Base-by-base conservation (phyloP, 139 green algal species). In the Picochlorum sp. region DNA sequence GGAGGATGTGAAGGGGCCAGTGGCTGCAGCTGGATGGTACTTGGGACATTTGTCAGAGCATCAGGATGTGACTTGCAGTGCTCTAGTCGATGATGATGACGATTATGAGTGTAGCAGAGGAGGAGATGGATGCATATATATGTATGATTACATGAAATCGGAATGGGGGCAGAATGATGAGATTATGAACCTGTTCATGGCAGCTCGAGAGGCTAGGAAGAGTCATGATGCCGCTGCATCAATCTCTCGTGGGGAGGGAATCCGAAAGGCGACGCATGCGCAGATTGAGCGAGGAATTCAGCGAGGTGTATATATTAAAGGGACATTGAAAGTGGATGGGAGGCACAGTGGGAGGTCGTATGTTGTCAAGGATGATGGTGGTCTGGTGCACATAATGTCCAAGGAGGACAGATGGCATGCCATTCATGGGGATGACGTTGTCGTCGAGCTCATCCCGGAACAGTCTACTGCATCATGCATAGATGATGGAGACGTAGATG, bases 401-500 rank as follows among this genome's bases (percentile, higher is more conserved):
- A 31, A 7, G 44, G 24, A 6, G 11, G 30, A 23, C 16, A 49
- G 16, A 45, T 65, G 45, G 41, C 16, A n/a, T n/a, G 47, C 47
- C 8, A 52, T 49, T 13, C 69, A 62, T 4, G 72, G 59, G 6
- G 60, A 79, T 24, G 45, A 37, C 28, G 3, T 74, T 63, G 13
- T 56, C 74, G 54, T 45, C 14, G 4, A 57, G 31, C 31, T 52
- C 30, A 13, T 26, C 20, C 26, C 37, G 10, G 84, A 78, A 76
- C 75, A 45, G 68, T 70, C 18, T 64, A 75, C 7, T 80, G 79
- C 21, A 41, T 28, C 26, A 24, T 21, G 57, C 65, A 52, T 34
- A 26, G 18, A 57, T 71, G 57, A 45, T 63, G 5, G 71, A 88
- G 62, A 76, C 89, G 63, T 90, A 89, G 67, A 70, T 87, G 34